phyloP scores from a whole-genome alignment of 768 basidiomycete genomes.

The Suillus luteus region DNA sequence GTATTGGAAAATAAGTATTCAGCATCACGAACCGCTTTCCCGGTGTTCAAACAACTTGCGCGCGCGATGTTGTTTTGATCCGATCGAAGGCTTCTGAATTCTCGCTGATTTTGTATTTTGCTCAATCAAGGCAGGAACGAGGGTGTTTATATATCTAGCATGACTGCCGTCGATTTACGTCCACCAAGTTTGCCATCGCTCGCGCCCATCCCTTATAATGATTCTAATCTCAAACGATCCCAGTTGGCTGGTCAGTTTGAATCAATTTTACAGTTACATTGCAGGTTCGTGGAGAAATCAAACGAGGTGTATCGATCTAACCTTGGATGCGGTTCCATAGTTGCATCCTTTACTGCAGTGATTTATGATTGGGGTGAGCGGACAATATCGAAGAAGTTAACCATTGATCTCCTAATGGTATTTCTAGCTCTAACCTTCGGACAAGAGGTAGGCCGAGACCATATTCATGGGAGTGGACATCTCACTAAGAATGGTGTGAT shows the following conservation, averaged over 20 bases:
- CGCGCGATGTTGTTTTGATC: not conserved
- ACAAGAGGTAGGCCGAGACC: not conserved
- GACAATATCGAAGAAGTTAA: not conserved
- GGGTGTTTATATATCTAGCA: not conserved
- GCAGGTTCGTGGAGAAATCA: not conserved
- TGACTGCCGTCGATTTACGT: not conserved
- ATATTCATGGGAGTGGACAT: not conserved
- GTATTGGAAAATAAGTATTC: not conserved
- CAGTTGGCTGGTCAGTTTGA: not conserved
- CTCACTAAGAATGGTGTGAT: not conserved
- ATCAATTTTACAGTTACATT: not conserved
- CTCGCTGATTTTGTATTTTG: not conserved
- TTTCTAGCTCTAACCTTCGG: not conserved
- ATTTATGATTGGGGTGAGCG: conserved; percentile 4
- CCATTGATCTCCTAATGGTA: not conserved
- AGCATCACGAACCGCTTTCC: not conserved
- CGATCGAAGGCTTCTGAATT: not conserved
- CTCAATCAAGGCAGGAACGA: not conserved
- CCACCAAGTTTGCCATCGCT: not conserved
- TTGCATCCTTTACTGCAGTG: not conserved
- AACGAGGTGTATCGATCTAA: not conserved
- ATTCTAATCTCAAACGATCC: not conserved
- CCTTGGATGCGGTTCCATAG: not conserved
- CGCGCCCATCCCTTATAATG: not conserved
- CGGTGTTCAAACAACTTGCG: not conserved